These are phyloP conservation scores for Lachancea cidri DNA, from an alignment of 805 yeast genomes.

Conservation along the genomic window DNA sequence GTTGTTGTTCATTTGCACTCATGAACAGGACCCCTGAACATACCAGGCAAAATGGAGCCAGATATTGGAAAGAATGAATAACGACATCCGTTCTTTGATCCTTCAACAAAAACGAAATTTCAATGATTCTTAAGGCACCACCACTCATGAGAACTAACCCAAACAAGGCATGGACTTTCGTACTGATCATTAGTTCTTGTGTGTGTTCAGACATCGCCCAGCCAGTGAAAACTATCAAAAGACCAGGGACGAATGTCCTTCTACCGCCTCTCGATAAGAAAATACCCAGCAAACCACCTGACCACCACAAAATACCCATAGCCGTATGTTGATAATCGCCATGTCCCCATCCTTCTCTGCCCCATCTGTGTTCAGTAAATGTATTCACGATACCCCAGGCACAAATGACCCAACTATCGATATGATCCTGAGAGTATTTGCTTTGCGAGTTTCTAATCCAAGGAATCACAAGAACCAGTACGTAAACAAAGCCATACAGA, in stretches of 20 bases:
- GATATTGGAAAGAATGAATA: slow-evolving; percentile 70
- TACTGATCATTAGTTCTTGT: slow-evolving; percentile 70
- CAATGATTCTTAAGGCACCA: slow-evolving; percentile 70
- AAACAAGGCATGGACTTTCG: slow-evolving; percentile 83
- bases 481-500: slow-evolving; percentile 67
- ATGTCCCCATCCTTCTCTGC: slow-evolving; percentile 78
- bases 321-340: slow-evolving; percentile 94
- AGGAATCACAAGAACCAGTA: slow-evolving; percentile 63
- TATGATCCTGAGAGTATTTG: slow-evolving; percentile 72
- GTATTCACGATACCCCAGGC: slow-evolving; percentile 92
- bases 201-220: slow-evolving; percentile 91
- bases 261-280: slow-evolving; percentile 62
- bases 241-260: slow-evolving; percentile 74
- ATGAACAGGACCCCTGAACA: slow-evolving; percentile 79
- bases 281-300: slow-evolving; percentile 84
- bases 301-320: slow-evolving; percentile 97
- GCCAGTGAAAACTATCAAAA: slow-evolving; percentile 82
- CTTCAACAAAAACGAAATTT: slow-evolving; percentile 67
- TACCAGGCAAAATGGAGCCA: slow-evolving; percentile 78
- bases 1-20: slow-evolving; percentile 91
- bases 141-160: slow-evolving; percentile 77
- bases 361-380: slow-evolving; percentile 97
- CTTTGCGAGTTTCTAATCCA: slow-evolving; percentile 57
- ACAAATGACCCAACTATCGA: slow-evolving; percentile 75
- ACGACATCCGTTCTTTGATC: slow-evolving; percentile 49